phyloP scores from a whole-genome alignment of 306 rosid genomes.

The Corylus avellana region DNA sequence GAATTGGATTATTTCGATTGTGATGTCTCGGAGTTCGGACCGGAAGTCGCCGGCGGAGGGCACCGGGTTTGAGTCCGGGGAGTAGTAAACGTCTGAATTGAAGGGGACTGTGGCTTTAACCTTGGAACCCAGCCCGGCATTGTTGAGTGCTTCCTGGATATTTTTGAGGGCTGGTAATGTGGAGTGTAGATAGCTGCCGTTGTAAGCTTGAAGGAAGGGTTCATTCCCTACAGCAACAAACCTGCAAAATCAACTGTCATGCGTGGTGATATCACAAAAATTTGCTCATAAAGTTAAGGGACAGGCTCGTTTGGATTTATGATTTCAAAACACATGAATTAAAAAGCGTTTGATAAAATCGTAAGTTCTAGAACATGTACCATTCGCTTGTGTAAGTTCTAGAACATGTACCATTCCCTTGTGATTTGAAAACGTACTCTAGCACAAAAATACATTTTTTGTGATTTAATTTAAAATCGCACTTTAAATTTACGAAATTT shows the following conservation, averaged over 20 bases:
- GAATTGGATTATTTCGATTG: slow-evolving; percentile 61
- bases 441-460: too few relatives aligned
- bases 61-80: slow-evolving; percentile 75
- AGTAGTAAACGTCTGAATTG: slow-evolving; percentile 85
- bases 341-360: too few relatives aligned
- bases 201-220: slow-evolving; percentile 83
- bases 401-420: too few relatives aligned
- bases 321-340: too few relatives aligned
- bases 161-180: slow-evolving; percentile 84
- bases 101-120: slow-evolving; percentile 91
- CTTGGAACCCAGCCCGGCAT: slow-evolving; percentile 57
- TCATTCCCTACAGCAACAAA: slow-evolving; percentile 94
- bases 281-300: too few relatives aligned
- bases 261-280: slow-evolving; percentile 8
- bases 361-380: too few relatives aligned
- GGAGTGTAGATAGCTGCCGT: slow-evolving; percentile 56
- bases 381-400: too few relatives aligned
- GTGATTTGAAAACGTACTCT: too few relatives aligned
- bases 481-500: too few relatives aligned
- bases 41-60: slow-evolving; percentile 94
- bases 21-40: slow-evolving; percentile 59
- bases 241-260: slow-evolving; percentile 49
- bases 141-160: slow-evolving; percentile 67
- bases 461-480: too few relatives aligned
- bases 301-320: too few relatives aligned